Evolutionary conservation across 2,329 filamentous ascomycete species (phyloP), one percentile per base, ranked within the genome.

Genomic region (Aspergillus brasiliensis): DNA sequence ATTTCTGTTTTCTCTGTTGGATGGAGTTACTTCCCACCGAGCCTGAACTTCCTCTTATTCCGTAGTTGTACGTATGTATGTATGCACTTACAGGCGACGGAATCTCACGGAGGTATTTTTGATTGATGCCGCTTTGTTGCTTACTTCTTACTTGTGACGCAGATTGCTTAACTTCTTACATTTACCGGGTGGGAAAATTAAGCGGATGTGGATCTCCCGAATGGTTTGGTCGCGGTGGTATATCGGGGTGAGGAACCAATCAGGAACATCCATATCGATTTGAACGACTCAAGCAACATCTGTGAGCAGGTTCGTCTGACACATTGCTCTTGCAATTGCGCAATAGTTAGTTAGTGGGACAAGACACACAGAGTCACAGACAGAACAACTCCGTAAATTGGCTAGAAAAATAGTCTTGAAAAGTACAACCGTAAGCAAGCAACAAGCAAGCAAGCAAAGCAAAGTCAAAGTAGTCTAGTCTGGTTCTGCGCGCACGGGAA

Each of bases 191-290:
- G 19, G 19, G 6, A 27, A 34, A 27, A 37, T 34, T 34, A 8
- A 51, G 49, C 34, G 31, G 28, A 37, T n/a, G n/a, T 51, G 19
- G 15, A 38, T 38, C 28, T 21, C 31, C 31, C 23, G 48, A 15
- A 21, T 53, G 7, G 40, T 42, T 34, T 31, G 38, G 42, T 28
- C 19, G 27, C 52, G 52, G 52, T 23, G 52, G 13, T 55, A 34
- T 55, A 55, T 44, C 52, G 52, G 52, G n/a, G 10, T 13, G 19
- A 3, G 11, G n/a, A 13, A 8, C 52, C 52, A 55, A 55, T 55
- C n/a, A 46, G 17, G 10, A 40, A 34, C 8, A 40, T 40, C n/a
- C 21, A 11, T 31, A 15, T 1, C 13, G n/a, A 3, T 3, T 25
- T 8, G 11, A 49, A 49, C 27, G 13, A 27, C 11, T 27, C 21